Base-by-base conservation (phyloP, 2,329 filamentous ascomycete genomes). In the Aspergillus sp. region DNA sequence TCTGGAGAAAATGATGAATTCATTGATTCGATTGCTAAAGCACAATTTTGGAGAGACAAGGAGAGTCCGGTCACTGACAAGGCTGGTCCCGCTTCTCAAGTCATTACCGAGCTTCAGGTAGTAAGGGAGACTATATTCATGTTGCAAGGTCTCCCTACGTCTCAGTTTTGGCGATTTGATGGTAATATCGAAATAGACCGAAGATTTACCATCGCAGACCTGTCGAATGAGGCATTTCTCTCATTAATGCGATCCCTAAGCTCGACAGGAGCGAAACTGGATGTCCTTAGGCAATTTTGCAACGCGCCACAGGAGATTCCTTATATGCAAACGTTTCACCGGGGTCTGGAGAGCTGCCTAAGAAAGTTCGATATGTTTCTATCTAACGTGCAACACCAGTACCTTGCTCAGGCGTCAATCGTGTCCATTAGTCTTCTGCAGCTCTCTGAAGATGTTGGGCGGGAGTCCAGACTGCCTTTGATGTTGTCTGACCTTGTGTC, bases 61-160 rank as follows among this genome's bases (percentile, higher is more conserved):
- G 68, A 72, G 51, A 44, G 66, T n/a, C 8, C 36, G 6, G 44
- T 48, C 23, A 13, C 59, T n/a, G 23, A 58, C n/a, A 57, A 67
- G 41, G 58, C 58, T 10, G 64, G 64, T 15, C 58, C 64, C 38
- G 57, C 68, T 27, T 70, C 70, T 60, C 67, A 71, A 27, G 61
- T 63, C 15, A 79, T 94, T 5, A 85, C 89, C 0, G 93, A 96
- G 71, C 79, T 90, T 1, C 87, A 93, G 64, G 80, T 88, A 10
- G 78, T 93, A 25, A 86, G 92, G 51, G 92, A 98, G 70, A 85
- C 87, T 0, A 80, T 97, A 0, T 94, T 91, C 68, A 96, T 97
- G 91, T 83, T 98, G 0, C 85, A 87, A 57, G 93, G 93, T 0
- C 78, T 95, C 3, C 84, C 88, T 5, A 94, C 90, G 2, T 88